Conservation (phyloP, 1,284 basidiomycete species). For the Stygiomarasmius scandens region DNA sequence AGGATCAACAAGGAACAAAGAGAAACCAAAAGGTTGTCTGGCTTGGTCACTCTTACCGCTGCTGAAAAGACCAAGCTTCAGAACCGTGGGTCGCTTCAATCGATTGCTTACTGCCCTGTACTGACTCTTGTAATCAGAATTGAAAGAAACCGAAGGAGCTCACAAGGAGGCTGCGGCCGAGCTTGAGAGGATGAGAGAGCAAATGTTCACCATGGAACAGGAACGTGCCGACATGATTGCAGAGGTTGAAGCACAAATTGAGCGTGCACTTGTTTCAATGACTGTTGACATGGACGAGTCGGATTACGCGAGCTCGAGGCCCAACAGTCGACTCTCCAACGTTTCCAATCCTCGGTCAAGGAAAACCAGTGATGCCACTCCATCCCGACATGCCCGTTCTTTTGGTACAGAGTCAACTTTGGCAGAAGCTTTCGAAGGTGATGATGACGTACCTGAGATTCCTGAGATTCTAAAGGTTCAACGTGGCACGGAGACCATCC, state of each 20-base stretch:
- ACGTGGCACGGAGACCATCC: slow-evolving; percentile 50
- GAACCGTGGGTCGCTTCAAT: slow-evolving; percentile 47
- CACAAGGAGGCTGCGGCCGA: slow-evolving; percentile 72
- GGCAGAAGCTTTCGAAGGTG: slow-evolving; percentile 58
- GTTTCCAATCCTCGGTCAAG: slow-evolving; percentile 50
- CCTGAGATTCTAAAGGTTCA: slow-evolving; percentile 37
- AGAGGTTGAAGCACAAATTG: slow-evolving; percentile 86
- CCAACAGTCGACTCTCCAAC: slow-evolving; percentile 46
- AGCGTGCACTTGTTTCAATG: slow-evolving; percentile 81
- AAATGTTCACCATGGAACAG: slow-evolving; percentile 82
- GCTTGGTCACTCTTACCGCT: slow-evolving; percentile 73
- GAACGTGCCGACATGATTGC: slow-evolving; percentile 86
- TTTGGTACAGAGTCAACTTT: slow-evolving; percentile 77
- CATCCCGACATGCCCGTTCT: slow-evolving; percentile 55
- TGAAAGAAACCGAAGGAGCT: slow-evolving; percentile 71
- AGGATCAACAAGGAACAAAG: slow-evolving; percentile 89
- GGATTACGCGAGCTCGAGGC: slow-evolving; percentile 61
- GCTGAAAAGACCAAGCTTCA: slow-evolving; percentile 78
- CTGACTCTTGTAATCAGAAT: slow-evolving; percentile 44
- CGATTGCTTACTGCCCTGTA: slow-evolving; percentile 28
- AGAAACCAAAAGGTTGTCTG: slow-evolving; percentile 81
- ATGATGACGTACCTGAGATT: slow-evolving; percentile 31
- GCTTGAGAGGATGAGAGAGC: slow-evolving; percentile 70
- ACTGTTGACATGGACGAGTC: slow-evolving; percentile 76
- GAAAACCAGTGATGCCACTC: slow-evolving; percentile 56